Percentiles rank a stretch among this genome's conserved stretches.
phyloP scores from a whole-genome alignment of 345 rosid genomes.

The Rhizophora mangle region DNA sequence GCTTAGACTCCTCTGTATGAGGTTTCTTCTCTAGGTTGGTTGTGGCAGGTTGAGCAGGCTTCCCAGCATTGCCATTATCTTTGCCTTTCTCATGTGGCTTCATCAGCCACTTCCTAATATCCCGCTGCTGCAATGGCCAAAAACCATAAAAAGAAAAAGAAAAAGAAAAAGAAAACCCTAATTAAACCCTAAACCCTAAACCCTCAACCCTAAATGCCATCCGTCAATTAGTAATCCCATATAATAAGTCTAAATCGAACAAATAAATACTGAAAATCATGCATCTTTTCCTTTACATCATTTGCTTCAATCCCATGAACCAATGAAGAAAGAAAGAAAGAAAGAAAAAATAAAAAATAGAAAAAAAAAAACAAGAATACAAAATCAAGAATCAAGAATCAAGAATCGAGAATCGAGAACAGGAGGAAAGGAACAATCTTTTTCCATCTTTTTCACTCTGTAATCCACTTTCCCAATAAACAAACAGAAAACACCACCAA shows the following conservation, averaged over 20 bases:
- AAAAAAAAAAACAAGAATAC: no score
- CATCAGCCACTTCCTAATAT: slow-evolving; percentile 96
- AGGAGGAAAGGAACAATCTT: background rate
- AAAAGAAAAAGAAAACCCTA: background rate
- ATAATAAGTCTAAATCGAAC: no score
- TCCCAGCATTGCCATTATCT: slow-evolving; percentile 44
- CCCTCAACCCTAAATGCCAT: background rate
- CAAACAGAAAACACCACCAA: background rate
- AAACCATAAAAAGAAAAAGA: background rate
- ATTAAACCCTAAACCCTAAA: background rate
- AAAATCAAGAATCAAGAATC: no score
- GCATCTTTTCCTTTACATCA: no score
- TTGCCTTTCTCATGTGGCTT: slow-evolving; percentile 71
- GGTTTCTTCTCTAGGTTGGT: slow-evolving; percentile 33
- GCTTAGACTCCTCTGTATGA: slow-evolving; percentile 15
- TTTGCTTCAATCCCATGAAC: no score
- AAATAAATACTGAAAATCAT: no score
- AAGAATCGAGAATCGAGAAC: no score
- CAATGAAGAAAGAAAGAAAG: no score
- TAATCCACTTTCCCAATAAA: background rate
- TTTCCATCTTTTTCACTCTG: background rate
- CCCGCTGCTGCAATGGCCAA: slow-evolving; percentile 58
- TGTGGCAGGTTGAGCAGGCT: slow-evolving; percentile 33
- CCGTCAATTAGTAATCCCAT: background rate
- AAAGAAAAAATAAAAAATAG: no score